Base-by-base conservation (phyloP, 169 alveolate species). In the Amoebophrya sp. region DNA sequence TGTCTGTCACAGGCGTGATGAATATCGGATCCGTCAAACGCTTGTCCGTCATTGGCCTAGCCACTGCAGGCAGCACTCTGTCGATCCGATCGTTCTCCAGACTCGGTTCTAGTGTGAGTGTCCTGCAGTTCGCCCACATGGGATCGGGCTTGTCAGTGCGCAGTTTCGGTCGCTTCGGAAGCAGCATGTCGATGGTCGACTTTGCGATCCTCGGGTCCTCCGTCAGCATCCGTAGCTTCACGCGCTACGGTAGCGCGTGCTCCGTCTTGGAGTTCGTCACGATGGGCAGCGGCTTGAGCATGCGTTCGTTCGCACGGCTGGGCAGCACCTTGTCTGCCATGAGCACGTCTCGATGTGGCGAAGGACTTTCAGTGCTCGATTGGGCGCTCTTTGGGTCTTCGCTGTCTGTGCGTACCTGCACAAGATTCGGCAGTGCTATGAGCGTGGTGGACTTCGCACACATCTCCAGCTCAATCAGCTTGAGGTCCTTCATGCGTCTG, bases 21-120 rank as follows among this genome's bases (percentile, higher is more conserved):
- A 38, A 41, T 38, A 76, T 89, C 0, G 91, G 91, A 0, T 89
- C 91, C 12, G 91, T 89, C 39, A 40, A 34, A 54, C 41, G 53
- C 65, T 76, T 89, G 29, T 39, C 76, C 53, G 91, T 89, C n/a
- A 39, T 89, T 39, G 91, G 91, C n/a, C 10, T 39, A 38, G 55
- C 65, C 33, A 39, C 29, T 76, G 39, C 10, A 29, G 91, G 91
- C 23, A n/a, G 53, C 29, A n/a, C 65, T 26, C 26, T 89, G 33
- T 89, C 91, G 77, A 39, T 89, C 53, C 91, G 91, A 38, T 34
- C 91, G 53, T 89, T 89, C 91, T 1, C 83, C 36, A 6, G n/a
- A 36, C 26, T 65, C 83, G 33, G 83, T 0, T 26, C 38, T 36
- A 1, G n/a, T 29, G 83, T 65, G 26, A 6, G 33, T 36, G 33